phyloP scores from a whole-genome alignment of 2,329 filamentous ascomycete species.

The Aspergillus tubingensis region DNA sequence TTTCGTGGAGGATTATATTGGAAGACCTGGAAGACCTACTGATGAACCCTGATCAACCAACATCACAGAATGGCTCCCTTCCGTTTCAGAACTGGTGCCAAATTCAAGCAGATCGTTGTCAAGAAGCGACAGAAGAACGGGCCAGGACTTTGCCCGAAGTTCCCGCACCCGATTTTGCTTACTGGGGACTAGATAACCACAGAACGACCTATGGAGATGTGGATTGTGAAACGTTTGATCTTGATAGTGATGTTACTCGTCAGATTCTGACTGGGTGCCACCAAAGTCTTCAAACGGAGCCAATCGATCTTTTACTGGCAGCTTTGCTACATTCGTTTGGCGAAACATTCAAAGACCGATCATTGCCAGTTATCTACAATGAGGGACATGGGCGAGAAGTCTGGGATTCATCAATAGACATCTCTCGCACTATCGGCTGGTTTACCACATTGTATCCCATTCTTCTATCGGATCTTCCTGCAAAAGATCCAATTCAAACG shows the following conservation, averaged over 20 bases:
- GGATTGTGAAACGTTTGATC: constrained; percentile 36
- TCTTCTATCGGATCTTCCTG: constrained; percentile 31
- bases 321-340: constrained; percentile 48
- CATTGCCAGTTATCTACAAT: constrained; percentile 48
- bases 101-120: constrained; percentile 33
- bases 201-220: constrained; percentile 40
- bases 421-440: constrained; percentile 55
- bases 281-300: constrained; percentile 35
- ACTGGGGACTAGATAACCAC: constrained; percentile 36
- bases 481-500: constrained; percentile 33
- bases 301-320: constrained; percentile 41
- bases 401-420: constrained; percentile 49
- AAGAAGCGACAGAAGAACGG: constrained; percentile 15
- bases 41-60: constrained; percentile 28
- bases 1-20: constrained; percentile 44
- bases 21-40: constrained; percentile 43
- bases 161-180: constrained; percentile 35
- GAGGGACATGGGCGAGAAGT: constrained; percentile 53
- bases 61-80: constrained; percentile 28
- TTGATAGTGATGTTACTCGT: constrained; percentile 30
- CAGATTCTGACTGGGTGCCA: constrained; percentile 37
- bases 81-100: constrained; percentile 43
- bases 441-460: constrained; percentile 54
- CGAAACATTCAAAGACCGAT: constrained; percentile 44
- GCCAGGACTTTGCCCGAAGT: constrained; percentile 21